Conservation (phyloP, 2,329 filamentous ascomycete species). For the Davidsoniella australis region DNA sequence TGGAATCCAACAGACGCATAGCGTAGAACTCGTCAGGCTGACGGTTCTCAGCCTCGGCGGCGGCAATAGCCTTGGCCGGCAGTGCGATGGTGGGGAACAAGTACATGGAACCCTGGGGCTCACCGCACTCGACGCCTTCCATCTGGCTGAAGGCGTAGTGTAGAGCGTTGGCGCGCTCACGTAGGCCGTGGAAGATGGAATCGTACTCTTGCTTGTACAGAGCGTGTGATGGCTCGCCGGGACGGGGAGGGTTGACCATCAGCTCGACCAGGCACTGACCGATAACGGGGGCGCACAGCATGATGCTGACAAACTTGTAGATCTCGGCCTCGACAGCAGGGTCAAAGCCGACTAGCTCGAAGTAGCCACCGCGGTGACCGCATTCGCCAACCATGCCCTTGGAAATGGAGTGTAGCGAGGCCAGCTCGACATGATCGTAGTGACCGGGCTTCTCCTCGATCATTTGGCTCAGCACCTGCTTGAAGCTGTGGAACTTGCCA, state of each 20-base stretch:
- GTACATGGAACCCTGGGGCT: constrained; percentile 94
- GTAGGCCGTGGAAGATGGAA: constrained; percentile 61
- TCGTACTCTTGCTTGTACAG: constrained; percentile 78
- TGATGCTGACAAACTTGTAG: constrained; percentile 98
- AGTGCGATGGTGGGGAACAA: constrained; percentile 89
- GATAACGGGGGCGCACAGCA: constrained; percentile 85
- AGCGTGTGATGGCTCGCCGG: constrained; percentile 68
- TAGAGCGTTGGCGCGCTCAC: constrained; percentile 64
- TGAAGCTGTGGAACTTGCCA: constrained; percentile 91
- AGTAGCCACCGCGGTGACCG: constrained; percentile 93
- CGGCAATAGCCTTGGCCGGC: constrained; percentile 56
- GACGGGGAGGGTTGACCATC: constrained; percentile 87
- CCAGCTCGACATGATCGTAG: constrained; percentile 77
- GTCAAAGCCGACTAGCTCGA: constrained; percentile 86
- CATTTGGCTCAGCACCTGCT: constrained; percentile 65
- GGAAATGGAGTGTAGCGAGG: constrained; percentile 79
- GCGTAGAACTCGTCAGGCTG: constrained; percentile 87
- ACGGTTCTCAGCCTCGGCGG: constrained; percentile 57
- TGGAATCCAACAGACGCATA: constrained; percentile 76
- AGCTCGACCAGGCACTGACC: constrained; percentile 93
- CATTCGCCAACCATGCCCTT: constrained; percentile 99
- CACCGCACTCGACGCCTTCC: constrained; percentile 86
- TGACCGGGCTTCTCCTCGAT: constrained; percentile 58
- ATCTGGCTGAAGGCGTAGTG: constrained; percentile 84
- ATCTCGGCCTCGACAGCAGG: constrained; percentile 74